These are phyloP conservation scores for Exophiala oligosperma DNA, from an alignment of 2,329 filamentous ascomycete species.

Conservation along the genomic window DNA sequence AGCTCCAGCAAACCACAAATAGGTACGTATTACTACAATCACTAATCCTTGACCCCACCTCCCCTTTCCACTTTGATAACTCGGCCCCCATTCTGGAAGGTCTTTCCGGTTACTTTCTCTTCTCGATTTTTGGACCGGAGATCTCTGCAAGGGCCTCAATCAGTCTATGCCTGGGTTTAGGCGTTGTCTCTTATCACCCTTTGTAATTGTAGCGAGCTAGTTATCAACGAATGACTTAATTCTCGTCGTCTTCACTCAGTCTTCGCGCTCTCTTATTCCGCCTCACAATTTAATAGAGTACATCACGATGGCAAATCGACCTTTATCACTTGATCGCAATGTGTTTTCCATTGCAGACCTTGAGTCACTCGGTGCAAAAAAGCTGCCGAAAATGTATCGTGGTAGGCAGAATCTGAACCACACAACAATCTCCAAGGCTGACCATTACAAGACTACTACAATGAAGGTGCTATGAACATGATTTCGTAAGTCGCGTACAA, in stretches of 20 bases:
- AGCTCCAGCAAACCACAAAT: too few species aligned
- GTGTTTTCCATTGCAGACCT: constrained; percentile 26
- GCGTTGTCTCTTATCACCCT: too few species aligned
- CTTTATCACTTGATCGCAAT: constrained; percentile 32
- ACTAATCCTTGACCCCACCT: background rate
- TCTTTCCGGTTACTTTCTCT: background rate
- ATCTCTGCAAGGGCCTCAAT: background rate
- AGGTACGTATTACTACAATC: background rate
- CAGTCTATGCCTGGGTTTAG: background rate
- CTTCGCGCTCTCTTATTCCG: background rate
- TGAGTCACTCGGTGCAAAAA: constrained; percentile 5
- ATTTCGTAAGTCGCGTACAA: constrained; percentile 39
- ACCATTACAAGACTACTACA: constrained; percentile 53
- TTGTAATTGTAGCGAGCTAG: too few species aligned
- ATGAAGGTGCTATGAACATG: constrained; percentile 58
- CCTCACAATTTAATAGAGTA: background rate
- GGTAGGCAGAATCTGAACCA: constrained; percentile 3
- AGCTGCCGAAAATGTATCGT: constrained; percentile 10
- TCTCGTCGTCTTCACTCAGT: background rate
- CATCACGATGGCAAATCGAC: constrained; percentile 35
- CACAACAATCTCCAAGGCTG: background rate
- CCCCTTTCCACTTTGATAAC: background rate
- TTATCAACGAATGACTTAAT: too few species aligned
- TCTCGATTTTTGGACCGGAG: background rate
- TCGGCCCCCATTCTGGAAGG: background rate